Base-by-base conservation (phyloP, 345 rosid genomes). In the Microthlaspi erraticum region DNA sequence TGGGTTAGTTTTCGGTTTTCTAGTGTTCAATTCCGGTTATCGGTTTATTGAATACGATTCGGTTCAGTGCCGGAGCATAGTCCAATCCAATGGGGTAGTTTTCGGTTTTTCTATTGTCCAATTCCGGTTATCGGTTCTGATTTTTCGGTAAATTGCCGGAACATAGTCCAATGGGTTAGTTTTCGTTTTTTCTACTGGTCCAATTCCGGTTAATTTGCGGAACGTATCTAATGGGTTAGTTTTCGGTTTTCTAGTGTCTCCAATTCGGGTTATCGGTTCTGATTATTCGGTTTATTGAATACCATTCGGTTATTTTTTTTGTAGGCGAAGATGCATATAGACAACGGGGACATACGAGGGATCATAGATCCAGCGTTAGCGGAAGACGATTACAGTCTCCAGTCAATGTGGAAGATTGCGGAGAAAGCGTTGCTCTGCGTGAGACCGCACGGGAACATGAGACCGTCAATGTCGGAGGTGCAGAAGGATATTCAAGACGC, bases 361-460 rank as follows among this genome's bases (percentile, higher is more conserved):
- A 88, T 95, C 77, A 87, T 95, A 6, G 99, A 95, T 77, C 97
- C 88, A 1, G 77, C 77, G 0, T 62, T 95, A n/a, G 49, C 18
- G 1, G 45, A 18, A 13, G 78, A 86, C 7, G 96, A 86, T 14
- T 95, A 88, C 12, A 96, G 93, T 70, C 85, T 92, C 41, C 99
- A 95, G 43, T 87, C 99, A 1, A 90, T 95, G 94, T 95, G 99
- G 99, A 95, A 95, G 81, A 88, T 95, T 13, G 99, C 97, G 0
- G 99, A 95, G 86, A 92, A 86, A 64, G 99, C 99, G 3, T 59
- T 92, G 72, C 77, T 87, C 81, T 95, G 99, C 6, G 97, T 95
- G 58, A 88, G 78, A 72, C 92, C 99, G 9, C 97, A 92, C 26
- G 98, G 99, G 26, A 79, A 86, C 80, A 80, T 87, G 96, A 87